Evolutionary conservation across 306 rosid genomes (phyloP).

Genomic region (Clitoria ternatea): DNA sequence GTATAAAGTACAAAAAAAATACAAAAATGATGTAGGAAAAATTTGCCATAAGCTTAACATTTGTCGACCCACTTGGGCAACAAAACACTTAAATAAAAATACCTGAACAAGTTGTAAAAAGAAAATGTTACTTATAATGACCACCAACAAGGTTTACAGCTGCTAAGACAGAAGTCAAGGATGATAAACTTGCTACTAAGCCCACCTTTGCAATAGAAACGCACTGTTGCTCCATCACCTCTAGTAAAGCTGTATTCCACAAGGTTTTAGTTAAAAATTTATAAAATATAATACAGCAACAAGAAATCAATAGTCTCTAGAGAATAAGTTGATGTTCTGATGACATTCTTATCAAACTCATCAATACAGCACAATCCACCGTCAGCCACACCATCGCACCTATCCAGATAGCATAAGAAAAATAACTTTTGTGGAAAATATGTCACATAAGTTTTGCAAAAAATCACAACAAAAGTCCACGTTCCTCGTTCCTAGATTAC

Average conservation of each 20-base stretch:
- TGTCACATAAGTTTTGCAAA: conserved; percentile 4
- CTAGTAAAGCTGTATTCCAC: conserved; percentile 57
- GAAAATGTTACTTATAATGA: conserved; percentile 73
- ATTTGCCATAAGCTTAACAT: too few relatives aligned
- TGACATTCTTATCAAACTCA: conserved; percentile 91
- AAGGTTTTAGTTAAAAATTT: conserved; percentile 19
- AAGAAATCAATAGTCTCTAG: conserved; percentile 13
- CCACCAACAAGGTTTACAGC: conserved; percentile 98
- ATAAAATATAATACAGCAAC: background rate
- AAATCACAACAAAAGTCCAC: background rate
- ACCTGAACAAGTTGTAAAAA: conserved; percentile 7
- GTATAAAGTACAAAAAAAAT: too few relatives aligned
- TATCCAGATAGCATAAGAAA: too few relatives aligned
- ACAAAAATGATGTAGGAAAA: too few relatives aligned
- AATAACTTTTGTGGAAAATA: too few relatives aligned
- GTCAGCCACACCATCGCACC: conserved; percentile 97
- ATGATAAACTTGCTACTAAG: conserved; percentile 91
- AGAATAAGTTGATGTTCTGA: conserved; percentile 87
- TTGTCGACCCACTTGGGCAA: too few relatives aligned
- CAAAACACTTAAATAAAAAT: conserved; percentile 5
- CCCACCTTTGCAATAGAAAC: conserved; percentile 99
- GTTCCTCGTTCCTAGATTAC: too few relatives aligned
- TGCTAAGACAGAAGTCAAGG: conserved; percentile 87
- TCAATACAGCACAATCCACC: conserved; percentile 95
- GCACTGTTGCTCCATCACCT: conserved; percentile 98